Evolutionary conservation across 306 rosid species (phyloP), one percentile per base, ranked within the genome.

Genomic region (Lathyrus sativus): DNA sequence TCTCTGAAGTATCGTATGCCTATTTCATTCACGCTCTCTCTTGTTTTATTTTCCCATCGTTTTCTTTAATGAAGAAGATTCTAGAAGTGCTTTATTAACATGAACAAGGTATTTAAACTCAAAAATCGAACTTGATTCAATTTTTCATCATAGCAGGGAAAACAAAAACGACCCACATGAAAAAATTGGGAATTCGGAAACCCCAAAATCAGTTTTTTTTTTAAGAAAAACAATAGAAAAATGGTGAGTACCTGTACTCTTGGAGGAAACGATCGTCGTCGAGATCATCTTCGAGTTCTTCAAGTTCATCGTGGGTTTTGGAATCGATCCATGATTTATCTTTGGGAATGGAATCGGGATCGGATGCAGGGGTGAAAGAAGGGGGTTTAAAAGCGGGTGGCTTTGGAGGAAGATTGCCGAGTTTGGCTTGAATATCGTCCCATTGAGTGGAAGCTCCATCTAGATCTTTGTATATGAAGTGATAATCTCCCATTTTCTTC

Each of bases 371-470:
- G 9, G 89, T 74, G 81, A 93, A 93, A 1, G 86, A 9, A 19
- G 90, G 88, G 7, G 98, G 98, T 79, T 93, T 90, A 82, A 90
- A 90, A 3, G 86, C 81, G 3, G 97, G 87, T 11, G 83, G 77
- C 46, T 93, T 93, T 5, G 73, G 46, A 3, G 97, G 98, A 13
- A 93, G 84, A 80, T 93, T 93, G 8, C 98, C 98, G 0, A 85
- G 86, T 83, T 88, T 93, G 63, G 85, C 72, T 76, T 93, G 98
- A 17, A 93, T 82, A 46, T 93, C 96, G 15, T 93, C 98, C 98
- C 98, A 93, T 67, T 93, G 98, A 0, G 98, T 93, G 3, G 97
- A 93, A 0, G 98, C 84, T 78, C 98, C 97, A 48, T 93, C 98
- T 19, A 90, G 38, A 24, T 93, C 98, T 73, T 90, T 88, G 82